phyloP scores from a whole-genome alignment of 2,329 filamentous ascomycete genomes.

The Pseudogymnoascus sp. region DNA sequence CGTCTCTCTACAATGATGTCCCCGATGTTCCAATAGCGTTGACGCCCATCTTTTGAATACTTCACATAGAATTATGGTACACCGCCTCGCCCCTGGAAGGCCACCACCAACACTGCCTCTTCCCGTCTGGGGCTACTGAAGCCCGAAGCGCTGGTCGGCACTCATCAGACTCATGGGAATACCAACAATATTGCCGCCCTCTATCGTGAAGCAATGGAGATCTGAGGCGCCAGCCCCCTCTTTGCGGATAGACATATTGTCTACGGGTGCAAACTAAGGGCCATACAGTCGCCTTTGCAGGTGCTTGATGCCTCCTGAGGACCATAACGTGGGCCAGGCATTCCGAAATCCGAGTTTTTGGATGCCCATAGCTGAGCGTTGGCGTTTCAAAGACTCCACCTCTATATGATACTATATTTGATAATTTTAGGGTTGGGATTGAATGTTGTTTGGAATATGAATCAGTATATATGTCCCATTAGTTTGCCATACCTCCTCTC shows the following conservation, averaged over 20 bases:
- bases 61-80: not conserved
- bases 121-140: not conserved
- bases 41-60: not conserved
- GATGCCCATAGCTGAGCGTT: not conserved
- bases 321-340: not conserved
- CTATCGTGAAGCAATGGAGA: not conserved
- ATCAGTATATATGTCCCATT: not conserved
- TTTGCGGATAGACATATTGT: not conserved
- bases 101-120: not conserved
- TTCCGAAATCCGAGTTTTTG: not conserved
- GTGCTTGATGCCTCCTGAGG: not conserved
- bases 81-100: not conserved
- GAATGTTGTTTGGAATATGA: not conserved
- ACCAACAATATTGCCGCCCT: not conserved
- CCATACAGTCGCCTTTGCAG: not conserved
- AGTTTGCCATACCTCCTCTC: not conserved
- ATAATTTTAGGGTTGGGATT: not conserved
- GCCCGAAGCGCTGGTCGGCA: not conserved
- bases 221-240: not conserved
- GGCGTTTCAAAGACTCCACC: not conserved
- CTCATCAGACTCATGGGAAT: not conserved
- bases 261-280: not conserved
- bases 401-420: not conserved
- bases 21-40: not conserved
- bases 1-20: not conserved